phyloP scores from a whole-genome alignment of 768 basidiomycete species.

The Bullera alba region DNA sequence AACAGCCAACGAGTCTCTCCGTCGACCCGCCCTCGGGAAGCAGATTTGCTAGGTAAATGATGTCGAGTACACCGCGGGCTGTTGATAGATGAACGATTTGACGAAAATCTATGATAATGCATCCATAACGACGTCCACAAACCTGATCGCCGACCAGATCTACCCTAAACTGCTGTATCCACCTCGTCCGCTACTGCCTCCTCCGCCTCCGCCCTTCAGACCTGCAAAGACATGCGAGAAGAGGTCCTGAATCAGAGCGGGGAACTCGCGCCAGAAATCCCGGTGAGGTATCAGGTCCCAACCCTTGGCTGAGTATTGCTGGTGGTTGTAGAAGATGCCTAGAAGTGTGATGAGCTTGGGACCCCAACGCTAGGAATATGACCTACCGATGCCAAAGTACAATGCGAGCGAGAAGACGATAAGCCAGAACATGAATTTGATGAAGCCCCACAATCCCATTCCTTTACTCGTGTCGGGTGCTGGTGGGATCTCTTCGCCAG shows the following conservation, averaged over 20 bases:
- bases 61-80: too few relatives aligned
- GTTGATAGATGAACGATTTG: too few relatives aligned
- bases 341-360: constrained; percentile 5
- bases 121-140: too few relatives aligned
- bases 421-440: constrained; percentile 42
- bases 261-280: constrained; percentile 45
- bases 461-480: neutral
- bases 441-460: constrained; percentile 37
- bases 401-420: constrained; percentile 23
- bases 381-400: constrained; percentile 43
- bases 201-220: constrained; percentile 23
- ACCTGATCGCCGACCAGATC: too few relatives aligned
- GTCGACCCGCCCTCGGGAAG: too few relatives aligned
- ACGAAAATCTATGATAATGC: too few relatives aligned
- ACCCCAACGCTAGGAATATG: neutral
- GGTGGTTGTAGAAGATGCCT: constrained; percentile 47
- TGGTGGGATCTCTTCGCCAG: too few relatives aligned
- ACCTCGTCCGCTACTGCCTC: constrained; percentile 21
- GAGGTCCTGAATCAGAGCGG: constrained; percentile 31
- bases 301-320: constrained; percentile 45
- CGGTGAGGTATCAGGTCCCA: constrained; percentile 46
- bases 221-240: constrained; percentile 36
- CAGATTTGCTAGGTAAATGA: too few relatives aligned
- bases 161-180: constrained; percentile 38
- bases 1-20: too few relatives aligned